Conservation (phyloP, 106 monocot species). For the Alisma plantagoaquatica region DNA sequence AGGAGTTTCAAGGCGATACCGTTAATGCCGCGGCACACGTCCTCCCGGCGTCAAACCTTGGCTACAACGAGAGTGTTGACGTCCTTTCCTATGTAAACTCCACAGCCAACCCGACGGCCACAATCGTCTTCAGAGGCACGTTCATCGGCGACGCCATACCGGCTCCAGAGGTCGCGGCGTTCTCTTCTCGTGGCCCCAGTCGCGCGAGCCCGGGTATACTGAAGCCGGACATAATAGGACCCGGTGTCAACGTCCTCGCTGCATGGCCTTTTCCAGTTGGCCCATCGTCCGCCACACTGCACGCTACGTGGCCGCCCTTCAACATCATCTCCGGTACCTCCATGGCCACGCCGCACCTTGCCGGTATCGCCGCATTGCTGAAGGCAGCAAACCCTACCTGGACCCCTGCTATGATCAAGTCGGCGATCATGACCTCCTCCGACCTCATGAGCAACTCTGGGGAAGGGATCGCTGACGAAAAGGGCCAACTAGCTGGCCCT, state of each 20-base stretch:
- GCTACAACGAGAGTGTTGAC: neutral
- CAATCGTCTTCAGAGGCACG: neutral
- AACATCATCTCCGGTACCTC: conserved; percentile 8
- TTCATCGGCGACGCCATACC: neutral
- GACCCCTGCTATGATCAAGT: conserved; percentile 2
- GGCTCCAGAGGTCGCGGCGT: neutral
- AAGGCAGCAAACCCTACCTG: neutral
- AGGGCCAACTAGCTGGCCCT: neutral
- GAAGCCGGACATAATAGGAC: no score
- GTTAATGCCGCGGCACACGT: neutral
- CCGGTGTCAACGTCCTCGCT: conserved; percentile 1
- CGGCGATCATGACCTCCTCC: neutral
- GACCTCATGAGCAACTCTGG: neutral
- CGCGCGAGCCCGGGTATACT: neutral
- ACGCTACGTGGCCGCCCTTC: neutral
- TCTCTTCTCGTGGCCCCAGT: conserved; percentile 1
- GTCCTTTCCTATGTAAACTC: neutral
- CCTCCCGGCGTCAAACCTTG: conserved; percentile 1
- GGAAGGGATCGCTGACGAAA: neutral
- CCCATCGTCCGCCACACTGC: neutral
- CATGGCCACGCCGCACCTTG: conserved; percentile 3
- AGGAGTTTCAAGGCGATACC: neutral
- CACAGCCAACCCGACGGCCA: neutral
- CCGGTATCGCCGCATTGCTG: conserved; percentile 3
- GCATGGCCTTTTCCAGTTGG: neutral